Conservation (phyloP, 176 grass and related monocot genomes). For the barley (Hordeum vulgare) region MorexV3_pseudomolecules_assembly NC_058522.1:507422113-507422612, state of each 20-base stretch:
- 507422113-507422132: constrained; percentile 12
- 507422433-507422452: constrained; percentile 50
- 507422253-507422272: constrained; percentile 62
- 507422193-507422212: too few relatives aligned
- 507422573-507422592: constrained; percentile 96
- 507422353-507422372: constrained; percentile 53
- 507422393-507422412: constrained; percentile 42
- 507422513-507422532: constrained; percentile 50
- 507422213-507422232: constrained; percentile 68
- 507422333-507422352: constrained; percentile 44
- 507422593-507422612: constrained; percentile 30
- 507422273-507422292: constrained; percentile 44
- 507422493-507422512: constrained; percentile 74
- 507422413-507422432: constrained; percentile 46
- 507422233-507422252: constrained; percentile 77
- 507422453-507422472: constrained; percentile 47
- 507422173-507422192: too few relatives aligned
- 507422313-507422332: background rate
- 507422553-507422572: constrained; percentile 68
- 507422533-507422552: constrained; percentile 43
- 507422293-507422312: constrained; percentile 23
- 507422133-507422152: too few relatives aligned
- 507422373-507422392: constrained; percentile 46
- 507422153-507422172: too few relatives aligned
- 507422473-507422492: constrained; percentile 61